Evolutionary conservation across 805 yeast genomes (phyloP).

Genomic region (Spathaspora boniae): DNA sequence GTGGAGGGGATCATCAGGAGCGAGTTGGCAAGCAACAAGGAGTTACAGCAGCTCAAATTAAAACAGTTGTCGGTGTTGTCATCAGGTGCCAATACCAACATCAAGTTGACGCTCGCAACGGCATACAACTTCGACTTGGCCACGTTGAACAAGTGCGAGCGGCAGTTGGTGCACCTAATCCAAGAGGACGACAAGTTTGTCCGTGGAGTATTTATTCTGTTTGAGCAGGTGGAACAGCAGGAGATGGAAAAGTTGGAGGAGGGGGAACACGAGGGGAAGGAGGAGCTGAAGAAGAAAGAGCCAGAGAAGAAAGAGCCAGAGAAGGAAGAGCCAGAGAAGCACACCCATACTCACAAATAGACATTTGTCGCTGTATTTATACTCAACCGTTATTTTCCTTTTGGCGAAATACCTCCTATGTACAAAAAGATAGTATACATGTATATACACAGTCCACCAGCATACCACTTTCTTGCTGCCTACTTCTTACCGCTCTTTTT

Average conservation of each 20-base stretch:
- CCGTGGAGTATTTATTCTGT: constrained; percentile 39
- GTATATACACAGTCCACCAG: neutral
- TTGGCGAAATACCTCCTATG: no score
- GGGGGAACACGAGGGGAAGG: constrained; percentile 20
- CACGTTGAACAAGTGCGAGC: constrained; percentile 30
- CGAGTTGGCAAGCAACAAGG: constrained; percentile 21
- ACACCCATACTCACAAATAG: constrained; percentile 2
- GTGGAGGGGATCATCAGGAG: constrained; percentile 38
- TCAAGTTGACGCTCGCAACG: constrained; percentile 28
- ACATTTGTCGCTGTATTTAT: neutral
- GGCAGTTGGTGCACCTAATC: constrained; percentile 31
- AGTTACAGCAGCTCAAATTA: constrained; percentile 28
- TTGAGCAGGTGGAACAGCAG: constrained; percentile 13
- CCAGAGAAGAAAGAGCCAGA: constrained; percentile 15
- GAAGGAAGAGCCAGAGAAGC: constrained; percentile 5
- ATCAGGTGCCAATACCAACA: constrained; percentile 56
- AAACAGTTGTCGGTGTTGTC: constrained; percentile 46
- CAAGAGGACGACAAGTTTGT: constrained; percentile 39
- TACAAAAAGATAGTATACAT: constrained; percentile 3
- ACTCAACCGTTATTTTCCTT: neutral
- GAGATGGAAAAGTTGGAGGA: constrained; percentile 3
- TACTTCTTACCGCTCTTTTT: constrained; percentile 3
- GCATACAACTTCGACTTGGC: constrained; percentile 21
- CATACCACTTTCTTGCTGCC: neutral
- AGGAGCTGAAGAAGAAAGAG: constrained; percentile 14